Percentiles rank a stretch among this genome's conserved stretches.
phyloP scores from a whole-genome alignment of 2,329 filamentous ascomycete genomes.

The Fusarium sp. region DNA sequence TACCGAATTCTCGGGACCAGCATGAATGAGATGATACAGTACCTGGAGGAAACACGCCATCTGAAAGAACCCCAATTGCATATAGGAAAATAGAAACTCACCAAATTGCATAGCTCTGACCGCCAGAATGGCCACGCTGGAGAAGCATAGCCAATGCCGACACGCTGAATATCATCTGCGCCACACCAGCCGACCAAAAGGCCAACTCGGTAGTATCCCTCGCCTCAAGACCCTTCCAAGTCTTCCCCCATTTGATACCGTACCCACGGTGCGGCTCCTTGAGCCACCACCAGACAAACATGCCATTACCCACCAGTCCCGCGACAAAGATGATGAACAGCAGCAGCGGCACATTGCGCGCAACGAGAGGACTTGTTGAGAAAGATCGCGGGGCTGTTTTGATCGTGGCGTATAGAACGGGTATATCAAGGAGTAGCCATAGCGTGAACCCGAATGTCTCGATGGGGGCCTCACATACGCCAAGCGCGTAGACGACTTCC shows the following conservation, averaged over 20 bases:
- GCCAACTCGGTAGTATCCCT: slow-evolving; percentile 64
- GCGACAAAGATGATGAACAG: slow-evolving; percentile 54
- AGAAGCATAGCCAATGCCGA: slow-evolving; percentile 60
- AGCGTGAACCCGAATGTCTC: slow-evolving; percentile 60
- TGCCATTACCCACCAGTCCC: slow-evolving; percentile 56
- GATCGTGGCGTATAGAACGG: slow-evolving; percentile 62
- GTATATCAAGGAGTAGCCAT: slow-evolving; percentile 65
- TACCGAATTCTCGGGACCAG: slow-evolving; percentile 1
- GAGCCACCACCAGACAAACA: slow-evolving; percentile 64
- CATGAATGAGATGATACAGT: slow-evolving; percentile 1
- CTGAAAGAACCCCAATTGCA: slow-evolving; percentile 26
- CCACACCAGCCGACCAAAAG: slow-evolving; percentile 62
- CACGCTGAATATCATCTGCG: slow-evolving; percentile 59
- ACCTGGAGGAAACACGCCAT: slow-evolving; percentile 34
- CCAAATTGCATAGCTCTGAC: slow-evolving; percentile 63
- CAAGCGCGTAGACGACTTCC: slow-evolving; percentile 64
- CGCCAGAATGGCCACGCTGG: slow-evolving; percentile 62
- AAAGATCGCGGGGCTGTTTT: slow-evolving; percentile 61
- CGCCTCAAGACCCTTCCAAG: slow-evolving; percentile 56
- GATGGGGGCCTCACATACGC: slow-evolving; percentile 59
- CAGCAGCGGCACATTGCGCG: slow-evolving; percentile 56
- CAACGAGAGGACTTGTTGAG: slow-evolving; percentile 57
- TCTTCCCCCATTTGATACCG: slow-evolving; percentile 62
- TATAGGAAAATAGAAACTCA: slow-evolving; percentile 52
- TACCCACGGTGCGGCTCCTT: slow-evolving; percentile 56